Conservation (phyloP, 2,329 filamentous ascomycete species). For the Cladosporium sp. region DNA sequence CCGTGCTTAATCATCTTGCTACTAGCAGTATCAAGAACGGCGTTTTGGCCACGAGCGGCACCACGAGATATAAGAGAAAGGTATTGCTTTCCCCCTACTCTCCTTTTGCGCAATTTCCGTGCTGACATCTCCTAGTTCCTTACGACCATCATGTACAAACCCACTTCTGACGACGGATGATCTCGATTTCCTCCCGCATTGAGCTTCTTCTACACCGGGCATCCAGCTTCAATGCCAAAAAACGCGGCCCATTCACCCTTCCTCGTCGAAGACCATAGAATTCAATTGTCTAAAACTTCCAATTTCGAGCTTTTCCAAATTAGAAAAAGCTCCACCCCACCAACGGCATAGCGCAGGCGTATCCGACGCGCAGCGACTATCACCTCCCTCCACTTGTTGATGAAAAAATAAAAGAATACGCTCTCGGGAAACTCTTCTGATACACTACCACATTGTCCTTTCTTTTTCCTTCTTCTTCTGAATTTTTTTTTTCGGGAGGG, state of each 20-base stretch:
- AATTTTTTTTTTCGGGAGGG: neutral
- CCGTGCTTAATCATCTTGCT: constrained; percentile 90
- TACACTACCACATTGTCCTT: constrained; percentile 3
- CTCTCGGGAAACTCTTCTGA: constrained; percentile 2
- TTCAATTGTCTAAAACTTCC: neutral
- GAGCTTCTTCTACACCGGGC: neutral
- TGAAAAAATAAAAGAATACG: too few species aligned
- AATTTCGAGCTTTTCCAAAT: neutral
- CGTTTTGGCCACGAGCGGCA: constrained; percentile 90
- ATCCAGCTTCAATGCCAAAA: neutral
- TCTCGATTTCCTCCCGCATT: neutral
- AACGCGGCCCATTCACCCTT: neutral
- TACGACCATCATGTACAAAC: constrained; percentile 97
- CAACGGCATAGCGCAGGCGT: neutral
- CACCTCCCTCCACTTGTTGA: too few species aligned
- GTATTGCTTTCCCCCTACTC: constrained; percentile 40
- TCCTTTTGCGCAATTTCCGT: neutral
- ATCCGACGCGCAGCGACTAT: too few species aligned
- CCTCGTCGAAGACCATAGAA: neutral
- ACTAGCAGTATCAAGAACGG: constrained; percentile 98
- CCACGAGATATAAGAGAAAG: constrained; percentile 97
- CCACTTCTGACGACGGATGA: constrained; percentile 45
- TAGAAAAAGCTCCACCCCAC: neutral
- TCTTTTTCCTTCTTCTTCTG: neutral
- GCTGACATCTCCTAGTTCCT: constrained; percentile 60